phyloP scores from a whole-genome alignment of 306 rosid species.

The Crotalaria pallida region DNA sequence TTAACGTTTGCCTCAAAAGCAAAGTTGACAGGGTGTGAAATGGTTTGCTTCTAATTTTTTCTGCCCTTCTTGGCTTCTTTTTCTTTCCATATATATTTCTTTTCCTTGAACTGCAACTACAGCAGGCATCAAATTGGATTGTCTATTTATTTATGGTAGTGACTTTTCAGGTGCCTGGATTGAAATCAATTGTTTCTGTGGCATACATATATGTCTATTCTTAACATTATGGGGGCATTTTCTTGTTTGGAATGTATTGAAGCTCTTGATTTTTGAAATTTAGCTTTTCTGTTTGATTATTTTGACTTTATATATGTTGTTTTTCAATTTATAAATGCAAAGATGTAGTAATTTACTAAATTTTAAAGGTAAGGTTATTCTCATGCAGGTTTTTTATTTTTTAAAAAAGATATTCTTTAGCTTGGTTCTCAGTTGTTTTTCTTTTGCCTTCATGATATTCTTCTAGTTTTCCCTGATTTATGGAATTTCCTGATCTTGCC shows the following conservation, averaged over 20 bases:
- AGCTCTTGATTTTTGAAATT: background rate
- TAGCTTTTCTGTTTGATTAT: background rate
- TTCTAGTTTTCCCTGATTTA: background rate
- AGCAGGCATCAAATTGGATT: constrained; percentile 26
- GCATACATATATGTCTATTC: constrained; percentile 19
- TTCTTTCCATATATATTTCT: background rate
- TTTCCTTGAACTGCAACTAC: constrained; percentile 6
- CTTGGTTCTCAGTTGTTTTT: too few relatives aligned
- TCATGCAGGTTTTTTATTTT: too few relatives aligned
- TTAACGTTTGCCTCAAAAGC: constrained; percentile 4
- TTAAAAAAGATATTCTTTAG: too few relatives aligned
- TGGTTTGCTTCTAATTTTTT: constrained; percentile 11
- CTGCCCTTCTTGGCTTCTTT: background rate
- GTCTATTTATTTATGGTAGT: constrained; percentile 11
- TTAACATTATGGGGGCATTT: background rate
- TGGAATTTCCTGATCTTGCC: background rate
- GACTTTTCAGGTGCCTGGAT: constrained; percentile 31
- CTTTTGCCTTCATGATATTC: background rate
- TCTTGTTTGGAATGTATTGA: constrained; percentile 1
- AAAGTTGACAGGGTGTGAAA: constrained; percentile 8
- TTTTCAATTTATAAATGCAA: background rate
- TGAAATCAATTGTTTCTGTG: constrained; percentile 21
- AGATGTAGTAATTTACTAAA: background rate
- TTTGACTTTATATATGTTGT: background rate
- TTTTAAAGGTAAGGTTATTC: background rate